These are phyloP conservation scores for Evernia prunastri DNA, from an alignment of 495 filamentous ascomycete genomes.

Conservation along the genomic window DNA sequence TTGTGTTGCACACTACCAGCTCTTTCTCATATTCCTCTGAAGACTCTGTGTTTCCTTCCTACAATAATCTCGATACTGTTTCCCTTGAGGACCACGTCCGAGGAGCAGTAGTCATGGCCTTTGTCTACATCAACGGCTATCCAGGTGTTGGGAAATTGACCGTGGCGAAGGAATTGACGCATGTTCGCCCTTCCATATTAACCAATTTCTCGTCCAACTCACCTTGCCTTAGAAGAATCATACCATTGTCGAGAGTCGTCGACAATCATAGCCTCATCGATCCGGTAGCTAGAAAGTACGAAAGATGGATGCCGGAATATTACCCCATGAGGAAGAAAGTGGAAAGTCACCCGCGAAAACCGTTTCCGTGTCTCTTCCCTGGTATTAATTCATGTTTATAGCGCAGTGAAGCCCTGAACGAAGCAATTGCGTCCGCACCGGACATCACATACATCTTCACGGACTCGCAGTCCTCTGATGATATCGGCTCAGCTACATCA, in stretches of 20 bases:
- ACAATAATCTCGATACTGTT: not conserved
- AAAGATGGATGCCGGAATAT: slow-evolving; percentile 12
- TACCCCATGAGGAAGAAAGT: not conserved
- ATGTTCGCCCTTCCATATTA: not conserved
- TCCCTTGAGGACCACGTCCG: not conserved
- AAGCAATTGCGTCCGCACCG: not conserved
- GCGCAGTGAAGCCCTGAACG: slow-evolving; percentile 4
- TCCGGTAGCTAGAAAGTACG: slow-evolving; percentile 12
- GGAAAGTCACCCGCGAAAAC: not conserved
- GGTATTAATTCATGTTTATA: not conserved
- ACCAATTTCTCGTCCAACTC: not conserved
- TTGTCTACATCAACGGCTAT: slow-evolving; percentile 17
- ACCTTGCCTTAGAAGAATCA: not conserved
- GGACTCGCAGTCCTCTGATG: slow-evolving; percentile 4
- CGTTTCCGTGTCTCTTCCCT: not conserved
- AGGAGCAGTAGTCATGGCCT: not conserved
- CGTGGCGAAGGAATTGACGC: slow-evolving; percentile 4
- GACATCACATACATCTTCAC: slow-evolving; percentile 13
- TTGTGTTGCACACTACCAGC: too few species aligned
- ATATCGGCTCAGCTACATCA: not conserved
- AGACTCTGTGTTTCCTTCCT: too few species aligned
- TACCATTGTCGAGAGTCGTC: slow-evolving; percentile 6
- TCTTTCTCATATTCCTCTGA: not conserved
- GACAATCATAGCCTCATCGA: slow-evolving; percentile 17
- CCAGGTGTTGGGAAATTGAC: slow-evolving; percentile 15